Conservation (phyloP, 2,329 filamentous ascomycete species). For the Cytospora piceae region DNA sequence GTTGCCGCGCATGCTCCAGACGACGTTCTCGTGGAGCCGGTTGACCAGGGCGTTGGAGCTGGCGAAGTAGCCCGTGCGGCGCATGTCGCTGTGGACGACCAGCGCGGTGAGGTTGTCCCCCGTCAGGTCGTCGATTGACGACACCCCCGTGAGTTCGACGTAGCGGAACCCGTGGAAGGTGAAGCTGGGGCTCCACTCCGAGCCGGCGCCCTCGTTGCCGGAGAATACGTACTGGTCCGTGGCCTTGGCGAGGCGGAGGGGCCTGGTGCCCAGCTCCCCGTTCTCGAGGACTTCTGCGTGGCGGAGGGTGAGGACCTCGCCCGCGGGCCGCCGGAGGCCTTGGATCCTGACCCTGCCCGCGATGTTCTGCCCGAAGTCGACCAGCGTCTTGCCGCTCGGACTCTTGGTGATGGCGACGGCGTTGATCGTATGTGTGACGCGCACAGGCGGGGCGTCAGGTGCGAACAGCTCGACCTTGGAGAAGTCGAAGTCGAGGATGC, state of each 20-base stretch:
- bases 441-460: slow-evolving; percentile 41
- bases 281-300: slow-evolving; percentile 61
- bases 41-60: slow-evolving; percentile 58
- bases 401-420: slow-evolving; percentile 20
- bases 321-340: slow-evolving; percentile 41
- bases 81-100: slow-evolving; percentile 56
- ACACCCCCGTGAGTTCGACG: slow-evolving; percentile 52
- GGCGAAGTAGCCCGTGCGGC: slow-evolving; percentile 52
- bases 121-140: slow-evolving; percentile 23
- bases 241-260: slow-evolving; percentile 49
- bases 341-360: slow-evolving; percentile 53
- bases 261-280: slow-evolving; percentile 45
- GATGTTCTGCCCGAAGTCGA: slow-evolving; percentile 64
- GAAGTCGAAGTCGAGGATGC: slow-evolving; percentile 32
- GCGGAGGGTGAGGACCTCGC: slow-evolving; percentile 48
- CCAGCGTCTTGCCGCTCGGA: slow-evolving; percentile 47
- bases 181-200: slow-evolving; percentile 50
- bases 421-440: slow-evolving; percentile 35
- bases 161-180: slow-evolving; percentile 60
- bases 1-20: slow-evolving; percentile 62
- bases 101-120: slow-evolving; percentile 36
- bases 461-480: slow-evolving; percentile 33
- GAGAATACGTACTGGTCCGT: slow-evolving; percentile 45
- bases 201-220: slow-evolving; percentile 19
- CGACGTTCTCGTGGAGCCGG: slow-evolving; percentile 56